These are phyloP conservation scores for Scheffersomyces insectosa DNA, from an alignment of 1,139 yeast genomes.

Conservation along the genomic window DNA sequence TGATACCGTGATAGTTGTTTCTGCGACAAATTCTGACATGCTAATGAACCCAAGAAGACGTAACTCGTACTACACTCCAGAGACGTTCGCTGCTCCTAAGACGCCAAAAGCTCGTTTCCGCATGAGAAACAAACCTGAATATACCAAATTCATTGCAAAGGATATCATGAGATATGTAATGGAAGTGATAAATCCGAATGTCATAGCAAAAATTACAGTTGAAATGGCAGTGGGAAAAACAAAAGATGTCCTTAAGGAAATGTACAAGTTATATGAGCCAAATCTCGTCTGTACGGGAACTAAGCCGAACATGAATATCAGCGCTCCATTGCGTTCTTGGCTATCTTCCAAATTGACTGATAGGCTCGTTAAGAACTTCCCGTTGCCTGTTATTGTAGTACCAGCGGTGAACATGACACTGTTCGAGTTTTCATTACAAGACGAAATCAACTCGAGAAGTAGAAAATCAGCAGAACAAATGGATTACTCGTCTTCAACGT, in stretches of 20 bases:
- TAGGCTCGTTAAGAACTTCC: conserved; percentile 59
- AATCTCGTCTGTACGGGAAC: conserved; percentile 63
- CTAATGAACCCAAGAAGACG: conserved; percentile 3
- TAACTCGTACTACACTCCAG: conserved; percentile 1
- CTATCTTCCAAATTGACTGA: conserved; percentile 62
- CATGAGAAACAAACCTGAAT: conserved; percentile 37
- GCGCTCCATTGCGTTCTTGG: conserved; percentile 61
- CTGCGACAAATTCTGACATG: conserved; percentile 26
- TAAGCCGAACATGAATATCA: conserved; percentile 45
- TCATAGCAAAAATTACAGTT: conserved; percentile 56
- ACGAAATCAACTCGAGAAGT: conserved; percentile 19
- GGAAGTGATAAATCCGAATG: conserved; percentile 47
- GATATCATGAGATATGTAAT: conserved; percentile 50
- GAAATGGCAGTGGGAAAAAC: conserved; percentile 66
- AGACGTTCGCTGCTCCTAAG: conserved; percentile 17
- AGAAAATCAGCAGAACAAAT: background rate
- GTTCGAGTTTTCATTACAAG: conserved; percentile 45
- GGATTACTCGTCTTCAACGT: background rate
- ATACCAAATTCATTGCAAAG: conserved; percentile 33
- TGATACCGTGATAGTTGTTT: conserved; percentile 63
- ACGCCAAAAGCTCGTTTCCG: conserved; percentile 34
- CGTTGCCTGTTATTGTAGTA: conserved; percentile 68
- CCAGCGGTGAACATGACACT: conserved; percentile 64
- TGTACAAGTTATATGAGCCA: conserved; percentile 65
- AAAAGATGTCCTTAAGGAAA: conserved; percentile 56